Evolutionary conservation across 345 rosid genomes (phyloP).

Genomic region (Cardamine resedifolia): DNA sequence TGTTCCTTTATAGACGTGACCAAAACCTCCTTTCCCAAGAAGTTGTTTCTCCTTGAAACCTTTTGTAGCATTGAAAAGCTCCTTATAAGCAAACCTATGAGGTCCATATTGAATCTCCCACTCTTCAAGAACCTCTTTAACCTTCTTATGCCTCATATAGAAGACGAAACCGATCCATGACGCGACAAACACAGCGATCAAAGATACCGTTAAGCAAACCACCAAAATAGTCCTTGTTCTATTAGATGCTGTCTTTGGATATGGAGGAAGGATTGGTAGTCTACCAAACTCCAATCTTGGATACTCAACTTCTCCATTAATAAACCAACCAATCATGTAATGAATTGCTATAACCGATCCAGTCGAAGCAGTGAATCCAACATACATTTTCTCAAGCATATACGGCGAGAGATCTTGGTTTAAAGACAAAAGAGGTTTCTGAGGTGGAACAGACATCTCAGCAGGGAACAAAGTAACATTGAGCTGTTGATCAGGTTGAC

Average conservation of each 20-base stretch:
- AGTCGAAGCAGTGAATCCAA: conserved; percentile 65
- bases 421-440: conserved; percentile 52
- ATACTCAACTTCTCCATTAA: conserved; percentile 39
- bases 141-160: conserved; percentile 39
- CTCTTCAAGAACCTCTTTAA: conserved; percentile 42
- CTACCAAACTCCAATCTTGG: conserved; percentile 25
- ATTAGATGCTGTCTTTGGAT: conserved; percentile 42
- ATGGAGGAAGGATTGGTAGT: conserved; percentile 47
- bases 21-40: conserved; percentile 57
- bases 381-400: conserved; percentile 43
- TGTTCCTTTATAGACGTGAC: conserved; percentile 52
- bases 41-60: conserved; percentile 51
- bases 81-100: conserved; percentile 49
- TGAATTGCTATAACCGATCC: conserved; percentile 44
- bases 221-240: conserved; percentile 35
- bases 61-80: conserved; percentile 46
- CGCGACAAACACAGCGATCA: conserved; percentile 24
- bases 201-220: conserved; percentile 1
- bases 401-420: conserved; percentile 42
- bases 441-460: background rate
- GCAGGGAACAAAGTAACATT: conserved; percentile 51
- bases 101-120: conserved; percentile 60
- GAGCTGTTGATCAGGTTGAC: conserved; percentile 36
- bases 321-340: conserved; percentile 59
- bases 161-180: conserved; percentile 20